Conservation (phyloP, 2,329 filamentous ascomycete species). For the Trichoderma guizhouense region DNA sequence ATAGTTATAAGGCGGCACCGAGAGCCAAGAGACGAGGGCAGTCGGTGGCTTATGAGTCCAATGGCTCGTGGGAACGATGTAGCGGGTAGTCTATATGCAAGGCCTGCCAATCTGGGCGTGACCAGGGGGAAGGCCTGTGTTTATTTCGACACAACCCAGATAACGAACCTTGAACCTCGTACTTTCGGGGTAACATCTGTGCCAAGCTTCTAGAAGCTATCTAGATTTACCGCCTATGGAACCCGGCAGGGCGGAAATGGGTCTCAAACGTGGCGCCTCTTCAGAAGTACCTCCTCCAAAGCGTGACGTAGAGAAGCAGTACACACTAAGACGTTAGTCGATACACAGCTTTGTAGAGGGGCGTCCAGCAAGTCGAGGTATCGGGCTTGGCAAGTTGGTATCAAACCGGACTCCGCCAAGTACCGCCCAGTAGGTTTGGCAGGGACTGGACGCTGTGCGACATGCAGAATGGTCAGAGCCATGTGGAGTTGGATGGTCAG, state of each 20-base stretch:
- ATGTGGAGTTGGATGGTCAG: slow-evolving; percentile 8
- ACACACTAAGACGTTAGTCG: neutral
- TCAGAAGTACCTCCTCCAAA: slow-evolving; percentile 8
- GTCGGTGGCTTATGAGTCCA: neutral
- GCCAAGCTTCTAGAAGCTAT: slow-evolving; percentile 18
- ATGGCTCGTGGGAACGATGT: neutral
- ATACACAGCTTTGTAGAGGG: neutral
- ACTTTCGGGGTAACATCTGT: neutral
- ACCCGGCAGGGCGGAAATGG: slow-evolving; percentile 17
- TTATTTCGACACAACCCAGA: slow-evolving; percentile 3
- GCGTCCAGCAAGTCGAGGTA: neutral
- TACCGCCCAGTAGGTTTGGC: neutral
- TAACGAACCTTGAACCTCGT: slow-evolving; percentile 2
- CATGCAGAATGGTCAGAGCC: neutral
- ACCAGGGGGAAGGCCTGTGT: slow-evolving; percentile 4
- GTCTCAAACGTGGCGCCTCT: neutral
- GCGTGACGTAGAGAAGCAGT: slow-evolving; percentile 6
- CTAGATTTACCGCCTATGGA: slow-evolving; percentile 2
- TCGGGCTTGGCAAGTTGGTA: neutral
- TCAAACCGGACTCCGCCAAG: neutral
- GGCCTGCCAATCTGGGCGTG: neutral
- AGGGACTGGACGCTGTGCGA: neutral
- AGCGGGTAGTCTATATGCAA: neutral
- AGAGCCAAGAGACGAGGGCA: neutral
- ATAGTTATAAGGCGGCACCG: neutral